A percentile compares a stretch with the other conserved stretches of the same genome.
Evolutionary conservation across 108 stramenopile species (phyloP).

Genomic region (Bacterosira constricta): DNA sequence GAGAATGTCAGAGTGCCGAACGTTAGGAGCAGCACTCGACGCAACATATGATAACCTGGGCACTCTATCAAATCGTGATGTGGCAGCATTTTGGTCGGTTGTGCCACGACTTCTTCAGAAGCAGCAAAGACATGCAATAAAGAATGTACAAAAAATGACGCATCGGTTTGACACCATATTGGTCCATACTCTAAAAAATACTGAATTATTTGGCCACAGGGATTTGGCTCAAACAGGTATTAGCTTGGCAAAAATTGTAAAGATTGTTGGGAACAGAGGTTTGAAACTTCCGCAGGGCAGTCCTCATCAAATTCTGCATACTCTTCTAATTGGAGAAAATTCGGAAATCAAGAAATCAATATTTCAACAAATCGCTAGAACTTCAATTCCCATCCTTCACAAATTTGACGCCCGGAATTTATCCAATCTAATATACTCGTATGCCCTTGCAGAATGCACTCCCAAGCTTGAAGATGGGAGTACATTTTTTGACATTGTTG

Average conservation of each 20-base stretch:
- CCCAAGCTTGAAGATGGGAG: neutral
- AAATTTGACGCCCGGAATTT: neutral
- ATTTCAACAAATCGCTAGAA: neutral
- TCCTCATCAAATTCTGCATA: neutral
- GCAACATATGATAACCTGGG: neutral
- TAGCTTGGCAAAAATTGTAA: neutral
- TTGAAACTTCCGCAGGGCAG: neutral
- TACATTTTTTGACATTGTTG: neutral
- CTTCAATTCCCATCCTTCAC: neutral
- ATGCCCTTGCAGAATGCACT: neutral
- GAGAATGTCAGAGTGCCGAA: too few relatives aligned
- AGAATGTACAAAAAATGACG: neutral
- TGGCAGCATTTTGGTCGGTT: neutral
- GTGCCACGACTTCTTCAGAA: neutral
- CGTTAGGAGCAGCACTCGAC: too few relatives aligned
- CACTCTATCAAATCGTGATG: neutral
- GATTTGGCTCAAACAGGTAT: neutral
- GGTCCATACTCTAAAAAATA: neutral
- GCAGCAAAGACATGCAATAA: neutral
- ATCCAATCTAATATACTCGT: neutral
- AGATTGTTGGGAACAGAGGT: neutral
- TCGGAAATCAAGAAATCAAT: neutral
- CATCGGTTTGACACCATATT: neutral
- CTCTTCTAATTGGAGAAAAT: neutral
- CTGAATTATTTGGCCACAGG: neutral